These are phyloP conservation scores for Phytophthora kernoviae DNA, from an alignment of 352 stramenopile genomes.

Conservation along the genomic window DNA sequence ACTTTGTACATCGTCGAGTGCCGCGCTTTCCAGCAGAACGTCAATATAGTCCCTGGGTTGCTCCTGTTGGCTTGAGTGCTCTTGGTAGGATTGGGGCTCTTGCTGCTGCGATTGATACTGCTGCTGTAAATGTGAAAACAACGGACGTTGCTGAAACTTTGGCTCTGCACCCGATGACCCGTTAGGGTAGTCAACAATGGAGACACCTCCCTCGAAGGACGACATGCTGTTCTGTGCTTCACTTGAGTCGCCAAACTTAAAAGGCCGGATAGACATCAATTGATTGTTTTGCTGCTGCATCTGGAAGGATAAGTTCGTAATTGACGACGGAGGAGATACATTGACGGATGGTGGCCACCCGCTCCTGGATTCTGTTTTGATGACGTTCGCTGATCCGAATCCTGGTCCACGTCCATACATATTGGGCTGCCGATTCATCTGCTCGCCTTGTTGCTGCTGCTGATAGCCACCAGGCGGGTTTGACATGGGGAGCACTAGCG, in stretches of 20 bases:
- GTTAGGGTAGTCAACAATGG: constrained; percentile 33
- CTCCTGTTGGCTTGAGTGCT: constrained; percentile 21
- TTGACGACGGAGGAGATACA: constrained; percentile 12
- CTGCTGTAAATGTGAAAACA: constrained; percentile 23
- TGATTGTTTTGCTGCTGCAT: constrained; percentile 16
- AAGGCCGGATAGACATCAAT: constrained; percentile 37
- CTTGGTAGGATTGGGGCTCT: constrained; percentile 19
- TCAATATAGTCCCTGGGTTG: constrained; percentile 59
- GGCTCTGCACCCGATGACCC: constrained; percentile 14
- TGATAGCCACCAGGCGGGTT: constrained; percentile 15
- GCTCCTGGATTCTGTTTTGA: constrained; percentile 20
- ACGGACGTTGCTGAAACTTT: constrained; percentile 21
- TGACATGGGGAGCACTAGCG: constrained; percentile 35
- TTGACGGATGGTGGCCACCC: constrained; percentile 23
- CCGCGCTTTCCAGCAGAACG: constrained; percentile 60
- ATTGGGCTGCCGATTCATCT: constrained; percentile 28
- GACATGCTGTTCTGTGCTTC: constrained; percentile 6
- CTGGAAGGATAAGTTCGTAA: constrained; percentile 13
- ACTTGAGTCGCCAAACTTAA: constrained; percentile 39
- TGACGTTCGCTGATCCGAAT: constrained; percentile 10
- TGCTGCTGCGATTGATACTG: constrained; percentile 31
- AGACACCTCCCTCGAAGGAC: constrained; percentile 17
- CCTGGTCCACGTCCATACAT: constrained; percentile 9
- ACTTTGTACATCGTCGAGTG: constrained; percentile 48
- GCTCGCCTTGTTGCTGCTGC: constrained; percentile 26